Base-by-base conservation (phyloP, 345 rosid genomes). In the Citrus medica region DNA sequence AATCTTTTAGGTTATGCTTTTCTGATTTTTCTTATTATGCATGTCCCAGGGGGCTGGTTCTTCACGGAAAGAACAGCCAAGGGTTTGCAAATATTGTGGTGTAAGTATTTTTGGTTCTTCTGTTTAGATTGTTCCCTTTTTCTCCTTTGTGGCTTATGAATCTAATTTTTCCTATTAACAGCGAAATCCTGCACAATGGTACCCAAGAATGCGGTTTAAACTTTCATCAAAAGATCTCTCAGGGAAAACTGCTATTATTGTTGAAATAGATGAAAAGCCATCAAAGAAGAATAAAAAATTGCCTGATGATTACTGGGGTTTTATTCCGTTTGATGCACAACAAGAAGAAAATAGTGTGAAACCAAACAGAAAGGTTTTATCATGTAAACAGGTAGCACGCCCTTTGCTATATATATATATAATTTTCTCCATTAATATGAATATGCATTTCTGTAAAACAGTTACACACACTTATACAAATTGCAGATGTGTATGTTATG, bases 171-270 rank as follows among this genome's bases (percentile, higher is more conserved):
- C 56, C 59, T 60, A 27, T 22, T 21, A 76, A 76, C 88, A 91
- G 91, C 83, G 80, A 61, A 86, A 63, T 60, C 40, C 81, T 74
- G 35, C 48, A 70, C 80, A 66, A 68, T 84, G 92, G 86, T 96
- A 96, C 82, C 99, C 98, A 25, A 75, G 80, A 25, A 86, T 94
- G 97, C 91, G 83, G 83, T 96, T 96, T 83, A 86, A 83, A 78
- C 87, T 90, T 81, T 88, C 92, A 17, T 79, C 92, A 1, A 85
- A 88, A 70, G 94, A 92, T n/a, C 81, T 85, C 56, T 91, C 86
- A 32, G 83, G 88, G 58, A 84, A 84, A 84, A 76, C 92, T 28
- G 89, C 89, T 14, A 89, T 96, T 22, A 53, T 88, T 9, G 96
- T 88, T 8, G 98, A 91, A 80, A 87, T 89, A 21, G 79, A 60